Base-by-base conservation (phyloP, 2,329 filamentous ascomycete species). In the Gliomastix tumulicola region DNA sequence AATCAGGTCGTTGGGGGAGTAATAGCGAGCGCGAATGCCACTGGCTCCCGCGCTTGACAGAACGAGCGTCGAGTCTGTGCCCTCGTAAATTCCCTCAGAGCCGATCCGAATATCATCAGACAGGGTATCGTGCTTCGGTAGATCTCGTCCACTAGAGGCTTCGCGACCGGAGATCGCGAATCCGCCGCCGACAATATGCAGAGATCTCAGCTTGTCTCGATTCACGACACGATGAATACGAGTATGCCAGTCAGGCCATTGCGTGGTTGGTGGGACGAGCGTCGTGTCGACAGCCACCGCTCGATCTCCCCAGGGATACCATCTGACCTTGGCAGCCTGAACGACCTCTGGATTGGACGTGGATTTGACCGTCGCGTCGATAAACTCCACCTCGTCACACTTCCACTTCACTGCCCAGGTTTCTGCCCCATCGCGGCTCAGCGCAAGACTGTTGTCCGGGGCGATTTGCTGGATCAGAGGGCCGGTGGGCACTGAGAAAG, bases 181-280 rank as follows among this genome's bases (percentile, higher is more conserved):
- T 1, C 44, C 44, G 3, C 41, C 41, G 13, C 47, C 43, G 9
- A 45, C 35, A 5, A 41, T 20, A 10, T 41, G 41, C 9, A 45
- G 32, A 10, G 21, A 28, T 20, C 6, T 35, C 32, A n/a, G 9
- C 10, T 28, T 28, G 13, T 28, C 7, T n/a, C 17, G 25, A 13
- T n/a, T 16, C 17, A n/a, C 17, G 10, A 28, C 17, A n/a, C 25
- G n/a, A 34, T 48, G 44, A 11, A 45, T 13, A 7, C 39, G 39
- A 15, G 76, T 80, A 62, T 87, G 82, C 82, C 82, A 86, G 54
- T 62, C 82, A 45, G 82, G 81, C 4, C 59, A 60, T 17, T 64
- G 69, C 9, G 82, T 82, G 3, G 17, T 35, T 12, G 19, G 32
- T 37, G 43, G 10, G 4, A 44, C 30, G n/a, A 48, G 22, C 1